These are phyloP conservation scores for Penicillium sp. DNA, from an alignment of 2,329 filamentous ascomycete species.

Conservation along the genomic window DNA sequence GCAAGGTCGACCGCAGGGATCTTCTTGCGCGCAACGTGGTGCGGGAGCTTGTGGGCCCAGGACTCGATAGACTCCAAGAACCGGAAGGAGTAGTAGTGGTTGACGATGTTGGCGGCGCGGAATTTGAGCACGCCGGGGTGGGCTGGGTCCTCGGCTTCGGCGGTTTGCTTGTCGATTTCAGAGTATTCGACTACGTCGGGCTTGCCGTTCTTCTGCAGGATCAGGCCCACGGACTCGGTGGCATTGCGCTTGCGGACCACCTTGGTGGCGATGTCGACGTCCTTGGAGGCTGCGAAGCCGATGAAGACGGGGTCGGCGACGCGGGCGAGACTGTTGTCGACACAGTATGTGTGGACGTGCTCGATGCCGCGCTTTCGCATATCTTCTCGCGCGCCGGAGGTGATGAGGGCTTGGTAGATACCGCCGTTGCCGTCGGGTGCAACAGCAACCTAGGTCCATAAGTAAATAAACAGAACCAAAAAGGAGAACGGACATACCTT, in stretches of 20 bases:
- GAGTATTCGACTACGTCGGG: slow-evolving; percentile 98
- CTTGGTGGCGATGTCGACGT: slow-evolving; percentile 96
- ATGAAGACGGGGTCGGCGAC: slow-evolving; percentile 97
- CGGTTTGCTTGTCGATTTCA: slow-evolving; percentile 85
- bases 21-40: slow-evolving; percentile 98
- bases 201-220: slow-evolving; percentile 90
- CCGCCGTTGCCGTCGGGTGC: slow-evolving; percentile 97
- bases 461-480: background rate
- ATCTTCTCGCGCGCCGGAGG: slow-evolving; percentile 74
- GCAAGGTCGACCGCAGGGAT: slow-evolving; percentile 78
- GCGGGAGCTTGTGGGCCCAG: slow-evolving; percentile 81
- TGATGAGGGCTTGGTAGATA: slow-evolving; percentile 86
- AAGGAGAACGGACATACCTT: slow-evolving; percentile 50
- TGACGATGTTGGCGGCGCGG: slow-evolving; percentile 98
- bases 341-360: slow-evolving; percentile 96
- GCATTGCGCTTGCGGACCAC: slow-evolving; percentile 98
- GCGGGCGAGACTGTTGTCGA: slow-evolving; percentile 98
- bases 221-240: slow-evolving; percentile 91
- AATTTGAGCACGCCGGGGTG: slow-evolving; percentile 83
- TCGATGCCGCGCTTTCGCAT: slow-evolving; percentile 85
- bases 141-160: slow-evolving; percentile 80
- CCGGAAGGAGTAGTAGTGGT: slow-evolving; percentile 96
- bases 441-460: slow-evolving; percentile 64
- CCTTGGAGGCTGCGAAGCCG: slow-evolving; percentile 81
- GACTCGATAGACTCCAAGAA: slow-evolving; percentile 88